Evolutionary conservation across 805 yeast genomes (phyloP).

Genomic region (Wickerhamiella shivajii): DNA sequence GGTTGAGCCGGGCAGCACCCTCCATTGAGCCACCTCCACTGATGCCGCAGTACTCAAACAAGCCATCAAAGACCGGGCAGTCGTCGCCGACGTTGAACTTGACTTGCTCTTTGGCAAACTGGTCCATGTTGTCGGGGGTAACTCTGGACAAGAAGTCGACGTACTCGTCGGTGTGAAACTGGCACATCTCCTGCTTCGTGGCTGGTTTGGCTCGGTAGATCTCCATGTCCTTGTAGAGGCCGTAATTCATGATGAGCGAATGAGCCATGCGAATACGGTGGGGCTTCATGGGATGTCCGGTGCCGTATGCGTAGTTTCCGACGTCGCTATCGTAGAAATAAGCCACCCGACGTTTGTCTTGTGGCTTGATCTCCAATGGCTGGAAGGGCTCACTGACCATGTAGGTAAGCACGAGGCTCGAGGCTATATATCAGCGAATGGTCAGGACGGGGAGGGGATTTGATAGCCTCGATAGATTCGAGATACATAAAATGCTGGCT

Average conservation of each 20-base stretch:
- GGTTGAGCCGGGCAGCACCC: constrained; percentile 72
- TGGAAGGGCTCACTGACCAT: constrained; percentile 38
- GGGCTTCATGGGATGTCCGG: constrained; percentile 99
- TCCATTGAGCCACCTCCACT: constrained; percentile 84
- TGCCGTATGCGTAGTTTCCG: constrained; percentile 95
- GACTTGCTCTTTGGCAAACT: constrained; percentile 74
- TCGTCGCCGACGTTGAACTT: constrained; percentile 96
- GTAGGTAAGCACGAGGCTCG: too few species aligned
- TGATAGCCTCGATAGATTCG: too few species aligned
- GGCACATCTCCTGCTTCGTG: constrained; percentile 94
- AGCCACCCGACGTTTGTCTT: constrained; percentile 49
- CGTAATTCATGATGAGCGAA: constrained; percentile 91
- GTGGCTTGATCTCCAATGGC: constrained; percentile 41
- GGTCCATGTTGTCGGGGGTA: constrained; percentile 80
- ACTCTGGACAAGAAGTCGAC: constrained; percentile 83
- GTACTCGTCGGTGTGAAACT: constrained; percentile 95
- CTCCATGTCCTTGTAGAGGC: constrained; percentile 92
- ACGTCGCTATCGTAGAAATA: constrained; percentile 82
- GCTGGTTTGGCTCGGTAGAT: constrained; percentile 96
- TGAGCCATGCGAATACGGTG: constrained; percentile 98
- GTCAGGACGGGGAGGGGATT: too few species aligned
- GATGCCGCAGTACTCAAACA: constrained; percentile 76
- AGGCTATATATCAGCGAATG: too few species aligned
- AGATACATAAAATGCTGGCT: too few species aligned
- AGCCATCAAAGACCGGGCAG: constrained; percentile 89